Conservation (phyloP, 495 filamentous ascomycete genomes). For the Parathielavia hyrcaniae region DNA sequence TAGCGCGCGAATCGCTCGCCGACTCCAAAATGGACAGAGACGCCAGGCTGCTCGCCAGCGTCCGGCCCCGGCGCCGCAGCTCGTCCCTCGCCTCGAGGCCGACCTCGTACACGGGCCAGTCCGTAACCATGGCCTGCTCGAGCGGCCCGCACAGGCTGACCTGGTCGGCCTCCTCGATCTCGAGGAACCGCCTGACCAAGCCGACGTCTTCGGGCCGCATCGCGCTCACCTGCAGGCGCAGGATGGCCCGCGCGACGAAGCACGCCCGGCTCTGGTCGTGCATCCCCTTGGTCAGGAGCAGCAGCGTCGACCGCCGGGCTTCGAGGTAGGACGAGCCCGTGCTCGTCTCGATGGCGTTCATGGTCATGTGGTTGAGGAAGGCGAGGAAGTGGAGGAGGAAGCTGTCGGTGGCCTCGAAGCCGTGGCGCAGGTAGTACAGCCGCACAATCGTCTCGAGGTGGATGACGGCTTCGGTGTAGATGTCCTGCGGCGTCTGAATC, state of each 20-base stretch:
- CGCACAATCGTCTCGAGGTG: conserved; percentile 35
- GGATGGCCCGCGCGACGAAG: conserved; percentile 26
- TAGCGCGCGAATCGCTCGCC: neutral
- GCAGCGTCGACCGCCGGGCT: conserved; percentile 28
- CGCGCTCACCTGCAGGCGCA: conserved; percentile 20
- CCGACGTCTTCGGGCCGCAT: conserved; percentile 26
- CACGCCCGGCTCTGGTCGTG: conserved; percentile 32
- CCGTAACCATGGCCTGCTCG: conserved; percentile 23
- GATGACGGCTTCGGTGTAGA: conserved; percentile 25
- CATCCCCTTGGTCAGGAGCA: conserved; percentile 36
- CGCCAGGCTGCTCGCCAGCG: conserved; percentile 18
- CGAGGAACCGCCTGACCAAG: conserved; percentile 21
- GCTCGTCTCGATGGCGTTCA: conserved; percentile 24
- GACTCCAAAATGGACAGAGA: conserved; percentile 18
- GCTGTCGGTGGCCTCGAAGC: conserved; percentile 33
- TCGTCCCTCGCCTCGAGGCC: conserved; percentile 18
- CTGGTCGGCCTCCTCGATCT: conserved; percentile 20
- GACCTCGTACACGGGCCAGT: conserved; percentile 26
- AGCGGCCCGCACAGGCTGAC: conserved; percentile 21
- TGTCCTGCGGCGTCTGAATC: conserved; percentile 17
- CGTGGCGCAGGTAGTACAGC: conserved; percentile 40
- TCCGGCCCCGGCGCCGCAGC: conserved; percentile 7
- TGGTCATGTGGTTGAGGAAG: conserved; percentile 27
- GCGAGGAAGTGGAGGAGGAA: conserved; percentile 35
- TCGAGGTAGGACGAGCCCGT: conserved; percentile 20